These are phyloP conservation scores for Monilinia polystroma DNA, from an alignment of 2,329 filamentous ascomycete genomes.

Conservation along the genomic window DNA sequence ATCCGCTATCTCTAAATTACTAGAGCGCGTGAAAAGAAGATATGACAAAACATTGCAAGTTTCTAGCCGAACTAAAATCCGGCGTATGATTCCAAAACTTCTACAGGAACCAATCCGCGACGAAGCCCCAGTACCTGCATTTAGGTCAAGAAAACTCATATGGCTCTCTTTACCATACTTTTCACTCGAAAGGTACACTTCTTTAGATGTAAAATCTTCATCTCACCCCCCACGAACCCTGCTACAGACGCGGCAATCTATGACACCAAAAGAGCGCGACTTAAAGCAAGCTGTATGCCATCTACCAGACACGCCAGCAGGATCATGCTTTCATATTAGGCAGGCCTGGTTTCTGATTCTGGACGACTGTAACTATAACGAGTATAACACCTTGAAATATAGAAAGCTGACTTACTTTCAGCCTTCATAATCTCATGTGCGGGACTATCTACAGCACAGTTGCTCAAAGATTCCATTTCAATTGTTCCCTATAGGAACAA, in stretches of 20 bases:
- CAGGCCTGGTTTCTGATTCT: constrained; percentile 51
- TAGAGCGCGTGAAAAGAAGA: constrained; percentile 25
- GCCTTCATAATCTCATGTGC: constrained; percentile 9
- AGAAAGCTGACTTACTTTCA: not conserved
- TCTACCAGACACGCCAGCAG: constrained; percentile 40
- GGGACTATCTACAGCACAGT: not conserved
- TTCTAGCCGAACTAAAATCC: constrained; percentile 25
- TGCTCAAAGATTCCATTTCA: constrained; percentile 1
- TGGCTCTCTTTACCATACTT: constrained; percentile 47
- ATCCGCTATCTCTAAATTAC: constrained; percentile 26
- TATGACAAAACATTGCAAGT: constrained; percentile 30
- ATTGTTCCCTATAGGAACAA: constrained; percentile 6
- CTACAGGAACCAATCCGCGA: constrained; percentile 26
- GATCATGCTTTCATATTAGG: constrained; percentile 49
- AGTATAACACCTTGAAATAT: constrained; percentile 23
- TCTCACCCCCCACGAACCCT: constrained; percentile 47
- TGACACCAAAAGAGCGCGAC: constrained; percentile 44
- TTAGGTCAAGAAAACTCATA: constrained; percentile 25
- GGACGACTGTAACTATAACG: constrained; percentile 42
- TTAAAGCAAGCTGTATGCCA: constrained; percentile 50
- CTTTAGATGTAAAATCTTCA: constrained; percentile 36
- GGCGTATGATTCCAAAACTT: constrained; percentile 28
- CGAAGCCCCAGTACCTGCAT: constrained; percentile 18
- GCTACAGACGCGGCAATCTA: constrained; percentile 47
- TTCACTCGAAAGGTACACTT: constrained; percentile 46